Evolutionary conservation across 78 protist genomes (phyloP), one percentile per base, ranked within the genome.

Genomic region (Dictyostelium purpureum): DNA sequence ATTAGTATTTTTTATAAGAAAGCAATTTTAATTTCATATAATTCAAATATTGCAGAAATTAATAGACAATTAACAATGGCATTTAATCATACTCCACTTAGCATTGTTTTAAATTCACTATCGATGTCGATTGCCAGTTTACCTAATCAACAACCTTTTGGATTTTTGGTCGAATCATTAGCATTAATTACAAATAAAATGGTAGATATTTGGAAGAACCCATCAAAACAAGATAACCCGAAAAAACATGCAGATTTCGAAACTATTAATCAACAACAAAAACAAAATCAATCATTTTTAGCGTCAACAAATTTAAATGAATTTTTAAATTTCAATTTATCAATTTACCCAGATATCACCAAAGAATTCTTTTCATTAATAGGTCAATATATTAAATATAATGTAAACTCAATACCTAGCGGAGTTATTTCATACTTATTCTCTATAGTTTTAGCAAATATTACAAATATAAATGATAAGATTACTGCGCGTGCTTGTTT

Each of bases 321-420:
- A 61, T 61, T 61, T 71, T n/a, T 31, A 33, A 49, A 49, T 33
- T 82, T 67, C 52, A 82, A 82, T 28, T 42, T 82, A 24, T 67
- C 90, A 35, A 82, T 82, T 19, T 33, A 49, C n/a, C 90, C 90
- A n/a, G 52, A 40, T 14, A 54, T 82, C 6, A 70, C 79, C 45
- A 82, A 82, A 57, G 90, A 70, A 12, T 82, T 40, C 21, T 82
- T 70, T 28, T 35, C 78, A n/a, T 21, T 82, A 14, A 11, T 67
- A 31, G 11, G 38, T 4, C 90, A 82, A 38, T 82, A 45, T 21
- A 40, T 82, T 16, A 82, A 40, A 5, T 82, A 82, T 47, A 82
- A 67, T 42, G 49, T 57, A 14, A 26, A 0, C 5, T 82, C 90
- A 51, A 43, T 82, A 35, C 90, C 91, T 16, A 6, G 18, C 2